Evolutionary conservation across 129 eudicot species (phyloP).

Genomic region (Arctium minus): DNA sequence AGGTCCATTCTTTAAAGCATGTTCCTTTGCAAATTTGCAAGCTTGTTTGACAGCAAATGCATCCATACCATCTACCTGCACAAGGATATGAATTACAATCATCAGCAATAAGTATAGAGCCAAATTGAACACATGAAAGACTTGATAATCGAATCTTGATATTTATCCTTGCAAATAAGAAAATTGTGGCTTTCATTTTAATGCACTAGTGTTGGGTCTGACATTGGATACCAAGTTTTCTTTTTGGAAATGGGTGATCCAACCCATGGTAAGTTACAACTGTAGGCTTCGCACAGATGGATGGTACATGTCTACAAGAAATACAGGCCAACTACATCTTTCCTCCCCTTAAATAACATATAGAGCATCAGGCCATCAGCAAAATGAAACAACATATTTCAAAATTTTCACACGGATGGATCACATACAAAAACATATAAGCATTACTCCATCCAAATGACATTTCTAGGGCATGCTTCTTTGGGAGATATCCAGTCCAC

Average conservation of each 20-base stretch:
- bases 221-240: neutral
- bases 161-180: neutral
- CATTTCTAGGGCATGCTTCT: neutral
- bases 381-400: neutral
- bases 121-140: neutral
- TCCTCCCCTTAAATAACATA: neutral
- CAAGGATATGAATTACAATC: neutral
- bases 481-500: neutral
- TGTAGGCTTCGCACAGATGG: too few relatives aligned
- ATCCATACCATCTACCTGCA: constrained; percentile 99
- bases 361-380: neutral
- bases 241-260: too few relatives aligned
- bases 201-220: neutral
- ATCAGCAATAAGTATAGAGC: neutral
- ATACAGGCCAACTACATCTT: neutral
- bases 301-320: neutral
- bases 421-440: neutral
- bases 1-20: constrained; percentile 95
- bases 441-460: neutral
- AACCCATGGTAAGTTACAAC: too few relatives aligned
- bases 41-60: constrained; percentile 97
- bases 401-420: neutral
- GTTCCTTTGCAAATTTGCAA: constrained; percentile 94
- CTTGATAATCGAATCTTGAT: neutral
- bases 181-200: neutral